These are phyloP conservation scores for Ustilago sp. DNA, from an alignment of 1,284 basidiomycete species.

Conservation along the genomic window DNA sequence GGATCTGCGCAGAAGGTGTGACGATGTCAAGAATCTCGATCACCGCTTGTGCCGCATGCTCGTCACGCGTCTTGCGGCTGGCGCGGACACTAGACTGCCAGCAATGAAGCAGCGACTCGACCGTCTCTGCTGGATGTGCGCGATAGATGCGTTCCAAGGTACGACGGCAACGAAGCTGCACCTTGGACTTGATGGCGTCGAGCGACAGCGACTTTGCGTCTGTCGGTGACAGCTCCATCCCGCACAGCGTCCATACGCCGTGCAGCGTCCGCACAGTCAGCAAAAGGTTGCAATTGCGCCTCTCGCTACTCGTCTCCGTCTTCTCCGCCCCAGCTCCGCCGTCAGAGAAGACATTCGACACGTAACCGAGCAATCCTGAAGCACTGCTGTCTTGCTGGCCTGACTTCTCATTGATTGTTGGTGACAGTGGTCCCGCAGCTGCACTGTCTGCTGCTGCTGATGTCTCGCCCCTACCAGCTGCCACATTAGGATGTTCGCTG, in stretches of 20 bases:
- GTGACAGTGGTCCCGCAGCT: not conserved
- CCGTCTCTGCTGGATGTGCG: slow-evolving; percentile 80
- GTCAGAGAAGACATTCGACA: slow-evolving; percentile 60
- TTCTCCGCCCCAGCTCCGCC: slow-evolving; percentile 2
- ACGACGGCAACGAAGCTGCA: slow-evolving; percentile 39
- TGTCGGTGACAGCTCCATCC: slow-evolving; percentile 14
- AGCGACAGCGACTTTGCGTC: slow-evolving; percentile 51
- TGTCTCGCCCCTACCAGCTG: not conserved
- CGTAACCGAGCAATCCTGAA: slow-evolving; percentile 51
- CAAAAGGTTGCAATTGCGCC: slow-evolving; percentile 23
- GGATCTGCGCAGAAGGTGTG: slow-evolving; percentile 85
- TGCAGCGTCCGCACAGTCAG: slow-evolving; percentile 51
- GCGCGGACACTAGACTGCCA: slow-evolving; percentile 73
- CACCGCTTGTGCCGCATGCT: slow-evolving; percentile 58
- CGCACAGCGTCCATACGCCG: slow-evolving; percentile 44
- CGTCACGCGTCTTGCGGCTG: slow-evolving; percentile 4
- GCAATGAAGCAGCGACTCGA: slow-evolving; percentile 83
- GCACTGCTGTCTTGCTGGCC: slow-evolving; percentile 9
- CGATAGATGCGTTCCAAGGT: slow-evolving; percentile 85
- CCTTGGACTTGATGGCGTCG: slow-evolving; percentile 32
- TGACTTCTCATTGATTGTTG: slow-evolving; percentile 17
- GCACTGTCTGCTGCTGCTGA: slow-evolving; percentile 4
- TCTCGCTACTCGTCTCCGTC: slow-evolving; percentile 5
- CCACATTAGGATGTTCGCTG: not conserved
- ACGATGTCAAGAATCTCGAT: slow-evolving; percentile 87